A percentile compares a stretch with the other conserved stretches of the same genome.
phyloP scores from a whole-genome alignment of 2,329 filamentous ascomycete species.

The Alternaria ethzedia region DNA sequence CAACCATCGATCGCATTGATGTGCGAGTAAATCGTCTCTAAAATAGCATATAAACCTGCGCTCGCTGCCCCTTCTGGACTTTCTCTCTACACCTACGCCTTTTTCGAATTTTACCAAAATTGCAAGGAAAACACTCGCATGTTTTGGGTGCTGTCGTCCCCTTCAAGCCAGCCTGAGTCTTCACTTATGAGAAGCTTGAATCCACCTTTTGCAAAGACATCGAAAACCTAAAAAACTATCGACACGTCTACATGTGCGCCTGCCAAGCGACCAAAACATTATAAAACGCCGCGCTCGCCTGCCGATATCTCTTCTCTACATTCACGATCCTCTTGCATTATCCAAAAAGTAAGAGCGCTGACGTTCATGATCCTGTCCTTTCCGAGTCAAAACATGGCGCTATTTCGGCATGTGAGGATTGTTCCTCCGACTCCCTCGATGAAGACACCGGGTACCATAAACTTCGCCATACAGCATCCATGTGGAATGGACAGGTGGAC shows the following conservation, averaged over 20 bases:
- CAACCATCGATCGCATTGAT: background rate
- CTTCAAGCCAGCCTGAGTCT: background rate
- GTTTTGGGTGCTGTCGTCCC: background rate
- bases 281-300: background rate
- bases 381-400: background rate
- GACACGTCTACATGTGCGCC: too few species aligned
- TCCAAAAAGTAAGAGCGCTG: background rate
- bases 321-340: background rate
- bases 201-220: background rate
- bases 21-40: background rate
- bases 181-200: background rate
- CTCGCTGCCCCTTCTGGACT: background rate
- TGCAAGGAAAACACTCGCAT: background rate
- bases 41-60: background rate
- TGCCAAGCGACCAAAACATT: rapidly evolving
- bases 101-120: background rate
- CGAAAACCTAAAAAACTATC: too few species aligned
- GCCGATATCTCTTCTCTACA: background rate
- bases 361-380: background rate
- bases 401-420: background rate
- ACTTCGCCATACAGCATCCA: too few species aligned
- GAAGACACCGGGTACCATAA: too few species aligned
- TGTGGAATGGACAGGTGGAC: background rate
- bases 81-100: background rate
- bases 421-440: background rate